Percentiles rank a stretch among this genome's conserved stretches.
Conservation (phyloP, 1,284 basidiomycete species). For the Athelia psychrophila region DNA sequence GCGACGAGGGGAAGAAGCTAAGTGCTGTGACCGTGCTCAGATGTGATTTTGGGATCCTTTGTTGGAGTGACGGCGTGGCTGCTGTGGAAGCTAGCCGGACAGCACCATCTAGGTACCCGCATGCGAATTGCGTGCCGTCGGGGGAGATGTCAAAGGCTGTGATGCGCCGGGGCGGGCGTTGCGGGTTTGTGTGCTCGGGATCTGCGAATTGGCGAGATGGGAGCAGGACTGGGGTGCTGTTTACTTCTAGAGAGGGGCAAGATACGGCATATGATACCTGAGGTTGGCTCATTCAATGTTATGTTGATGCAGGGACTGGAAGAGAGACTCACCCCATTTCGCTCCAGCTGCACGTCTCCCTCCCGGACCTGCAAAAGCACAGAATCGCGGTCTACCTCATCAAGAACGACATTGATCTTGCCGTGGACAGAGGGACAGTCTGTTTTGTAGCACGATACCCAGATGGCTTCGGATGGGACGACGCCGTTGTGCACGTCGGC, state of each 20-base stretch:
- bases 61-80: conserved; percentile 20
- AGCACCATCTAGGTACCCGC: conserved; percentile 57
- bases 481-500: conserved; percentile 55
- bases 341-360: conserved; percentile 35
- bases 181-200: conserved; percentile 23
- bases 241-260: conserved; percentile 37
- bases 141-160: conserved; percentile 61
- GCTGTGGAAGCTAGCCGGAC: conserved; percentile 40
- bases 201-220: conserved; percentile 46
- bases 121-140: conserved; percentile 54
- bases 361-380: conserved; percentile 38
- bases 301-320: conserved; percentile 5
- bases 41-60: conserved; percentile 41
- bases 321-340: conserved; percentile 25
- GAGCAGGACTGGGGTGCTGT: conserved; percentile 39
- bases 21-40: conserved; percentile 54
- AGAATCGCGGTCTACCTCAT: conserved; percentile 49
- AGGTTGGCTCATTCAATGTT: conserved; percentile 24
- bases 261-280: conserved; percentile 19
- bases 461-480: conserved; percentile 59
- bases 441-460: conserved; percentile 68
- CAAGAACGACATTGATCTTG: conserved; percentile 48
- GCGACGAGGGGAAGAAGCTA: conserved; percentile 62
- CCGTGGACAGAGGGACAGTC: conserved; percentile 57
- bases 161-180: conserved; percentile 46